phyloP scores from a whole-genome alignment of 106 monocot genomes.

The Triglochin maritima region DNA sequence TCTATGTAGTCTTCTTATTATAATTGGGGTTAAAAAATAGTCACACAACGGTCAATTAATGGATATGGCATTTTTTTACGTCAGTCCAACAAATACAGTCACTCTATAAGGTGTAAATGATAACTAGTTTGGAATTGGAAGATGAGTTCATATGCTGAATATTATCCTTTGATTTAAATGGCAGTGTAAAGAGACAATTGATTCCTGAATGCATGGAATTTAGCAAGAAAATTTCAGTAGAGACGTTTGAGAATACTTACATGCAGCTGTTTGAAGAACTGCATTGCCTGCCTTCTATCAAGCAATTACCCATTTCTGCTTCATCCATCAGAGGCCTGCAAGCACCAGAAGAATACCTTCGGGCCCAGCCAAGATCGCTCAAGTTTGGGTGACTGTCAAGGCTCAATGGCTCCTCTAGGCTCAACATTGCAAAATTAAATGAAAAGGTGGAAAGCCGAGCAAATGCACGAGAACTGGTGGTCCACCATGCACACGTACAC shows the following conservation, averaged over 20 bases:
- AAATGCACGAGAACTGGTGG: conserved; percentile 21
- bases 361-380: conserved; percentile 31
- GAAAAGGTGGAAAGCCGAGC: conserved; percentile 17
- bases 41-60: too few species aligned
- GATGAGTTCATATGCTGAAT: too few species aligned
- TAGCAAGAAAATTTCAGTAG: too few species aligned
- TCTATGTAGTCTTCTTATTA: too few species aligned
- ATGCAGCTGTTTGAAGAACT: conserved; percentile 67
- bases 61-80: too few species aligned
- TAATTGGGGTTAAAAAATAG: too few species aligned
- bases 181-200: too few species aligned
- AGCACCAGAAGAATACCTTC: conserved; percentile 27
- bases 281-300: conserved; percentile 47
- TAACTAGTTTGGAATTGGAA: too few species aligned
- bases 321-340: conserved; percentile 46
- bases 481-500: conserved; percentile 20
- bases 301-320: conserved; percentile 29
- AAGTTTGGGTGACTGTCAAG: conserved; percentile 40
- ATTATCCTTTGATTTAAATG: too few species aligned
- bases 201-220: too few species aligned
- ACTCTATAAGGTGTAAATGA: too few species aligned
- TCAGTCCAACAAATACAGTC: too few species aligned
- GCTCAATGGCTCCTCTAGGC: conserved; percentile 63
- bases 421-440: conserved; percentile 43
- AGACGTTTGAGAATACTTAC: conserved; percentile 25